phyloP scores from a whole-genome alignment of 73 alveolate genomes.

The Tetrahymena malaccensis region DNA sequence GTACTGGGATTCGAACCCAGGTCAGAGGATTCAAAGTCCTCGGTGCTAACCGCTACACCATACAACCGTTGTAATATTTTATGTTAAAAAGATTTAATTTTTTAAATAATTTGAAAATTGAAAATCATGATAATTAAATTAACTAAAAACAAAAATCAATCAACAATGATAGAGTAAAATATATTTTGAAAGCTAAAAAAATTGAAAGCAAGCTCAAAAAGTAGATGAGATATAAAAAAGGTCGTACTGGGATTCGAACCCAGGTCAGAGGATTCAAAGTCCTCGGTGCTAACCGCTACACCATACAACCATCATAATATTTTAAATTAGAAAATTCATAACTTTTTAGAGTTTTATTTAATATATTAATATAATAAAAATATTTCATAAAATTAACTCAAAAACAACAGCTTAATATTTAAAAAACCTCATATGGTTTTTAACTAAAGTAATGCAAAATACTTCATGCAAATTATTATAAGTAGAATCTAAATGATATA shows the following conservation, averaged over 20 bases:
- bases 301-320: background rate
- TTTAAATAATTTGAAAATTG: background rate
- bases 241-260: background rate
- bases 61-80: background rate
- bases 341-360: too few species aligned
- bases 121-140: too few species aligned
- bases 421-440: too few species aligned
- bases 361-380: too few species aligned
- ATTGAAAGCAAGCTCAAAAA: background rate
- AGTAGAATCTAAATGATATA: background rate
- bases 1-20: background rate
- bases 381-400: background rate
- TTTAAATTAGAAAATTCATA: background rate
- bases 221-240: background rate
- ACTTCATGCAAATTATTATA: too few species aligned
- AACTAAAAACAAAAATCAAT: too few species aligned
- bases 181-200: too few species aligned
- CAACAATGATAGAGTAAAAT: too few species aligned
- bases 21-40: slow-evolving; percentile 1
- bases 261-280: background rate
- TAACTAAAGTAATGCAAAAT: too few species aligned
- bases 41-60: slow-evolving; percentile 4
- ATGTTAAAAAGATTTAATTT: background rate
- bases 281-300: slow-evolving; percentile 1
- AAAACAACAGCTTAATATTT: too few species aligned